phyloP scores from a whole-genome alignment of 306 rosid genomes.

The Echinosophora koreensis region DNA sequence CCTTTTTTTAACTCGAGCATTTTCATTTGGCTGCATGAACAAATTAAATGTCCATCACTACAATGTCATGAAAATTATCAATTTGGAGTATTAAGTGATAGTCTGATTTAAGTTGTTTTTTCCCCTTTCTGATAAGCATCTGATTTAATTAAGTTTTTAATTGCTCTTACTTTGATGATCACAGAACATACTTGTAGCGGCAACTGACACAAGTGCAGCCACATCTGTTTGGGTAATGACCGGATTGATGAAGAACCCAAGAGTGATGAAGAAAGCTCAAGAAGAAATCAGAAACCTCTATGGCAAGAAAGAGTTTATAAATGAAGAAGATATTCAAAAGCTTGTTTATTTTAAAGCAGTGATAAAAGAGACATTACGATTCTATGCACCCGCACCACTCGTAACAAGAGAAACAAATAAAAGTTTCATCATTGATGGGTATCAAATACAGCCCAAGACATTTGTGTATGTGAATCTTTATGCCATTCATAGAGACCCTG shows the following conservation, averaged over 20 bases:
- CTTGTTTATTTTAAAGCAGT: slow-evolving; percentile 17
- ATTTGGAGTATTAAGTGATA: too few relatives aligned
- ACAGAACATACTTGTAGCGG: not conserved
- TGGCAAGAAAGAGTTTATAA: not conserved
- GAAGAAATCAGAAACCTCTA: not conserved
- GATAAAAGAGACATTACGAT: slow-evolving; percentile 6
- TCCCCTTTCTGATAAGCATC: too few relatives aligned
- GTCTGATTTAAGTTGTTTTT: too few relatives aligned
- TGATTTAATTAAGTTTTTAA: too few relatives aligned
- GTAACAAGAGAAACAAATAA: slow-evolving; percentile 11
- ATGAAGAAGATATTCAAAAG: slow-evolving; percentile 25
- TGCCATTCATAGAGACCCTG: slow-evolving; percentile 2
- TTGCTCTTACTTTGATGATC: not conserved
- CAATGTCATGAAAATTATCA: not conserved
- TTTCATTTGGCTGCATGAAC: not conserved
- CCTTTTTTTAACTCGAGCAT: not conserved
- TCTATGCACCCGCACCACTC: not conserved
- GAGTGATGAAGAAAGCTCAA: slow-evolving; percentile 15
- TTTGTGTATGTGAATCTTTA: slow-evolving; percentile 17
- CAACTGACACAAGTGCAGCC: not conserved
- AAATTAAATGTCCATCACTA: not conserved
- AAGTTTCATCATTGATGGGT: not conserved
- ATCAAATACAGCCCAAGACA: slow-evolving; percentile 10
- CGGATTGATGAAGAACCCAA: not conserved
- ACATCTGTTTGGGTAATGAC: slow-evolving; percentile 4